Evolutionary conservation across 495 filamentous ascomycete genomes (phyloP).

Genomic region (Daldinia grandis): DNA sequence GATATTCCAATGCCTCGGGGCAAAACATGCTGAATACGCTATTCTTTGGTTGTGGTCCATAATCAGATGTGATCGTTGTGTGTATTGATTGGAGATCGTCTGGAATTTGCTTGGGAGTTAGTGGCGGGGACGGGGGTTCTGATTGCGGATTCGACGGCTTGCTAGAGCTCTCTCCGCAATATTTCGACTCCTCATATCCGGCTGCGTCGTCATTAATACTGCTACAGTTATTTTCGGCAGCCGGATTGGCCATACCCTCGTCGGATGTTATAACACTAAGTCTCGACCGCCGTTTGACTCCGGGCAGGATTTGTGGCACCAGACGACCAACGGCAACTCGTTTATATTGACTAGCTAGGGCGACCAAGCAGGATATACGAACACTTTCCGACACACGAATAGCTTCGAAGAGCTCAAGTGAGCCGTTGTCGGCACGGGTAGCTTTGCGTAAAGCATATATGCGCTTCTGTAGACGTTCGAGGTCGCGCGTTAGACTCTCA

Average conservation of each 20-base stretch:
- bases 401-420: slow-evolving; percentile 45
- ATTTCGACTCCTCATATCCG: slow-evolving; percentile 24
- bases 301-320: slow-evolving; percentile 45
- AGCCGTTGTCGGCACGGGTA: slow-evolving; percentile 17
- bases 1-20: slow-evolving; percentile 48
- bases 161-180: slow-evolving; percentile 28
- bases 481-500: slow-evolving; percentile 34
- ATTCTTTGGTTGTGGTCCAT: slow-evolving; percentile 43
- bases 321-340: slow-evolving; percentile 48
- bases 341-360: slow-evolving; percentile 49
- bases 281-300: slow-evolving; percentile 32
- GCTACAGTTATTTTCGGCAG: background rate
- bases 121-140: slow-evolving; percentile 51
- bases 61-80: slow-evolving; percentile 16
- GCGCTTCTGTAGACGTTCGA: slow-evolving; percentile 41
- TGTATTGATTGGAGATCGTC: slow-evolving; percentile 40
- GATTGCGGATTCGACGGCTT: slow-evolving; percentile 40
- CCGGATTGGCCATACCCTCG: slow-evolving; percentile 5
- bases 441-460: slow-evolving; percentile 38
- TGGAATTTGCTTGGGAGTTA: slow-evolving; percentile 45
- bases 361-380: slow-evolving; percentile 42
- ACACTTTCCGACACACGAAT: slow-evolving; percentile 47
- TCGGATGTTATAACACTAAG: slow-evolving; percentile 15
- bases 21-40: slow-evolving; percentile 54
- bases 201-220: slow-evolving; percentile 20